Evolutionary conservation across 2,329 filamentous ascomycete species (phyloP).

Genomic region (Talaromyces sp.): DNA sequence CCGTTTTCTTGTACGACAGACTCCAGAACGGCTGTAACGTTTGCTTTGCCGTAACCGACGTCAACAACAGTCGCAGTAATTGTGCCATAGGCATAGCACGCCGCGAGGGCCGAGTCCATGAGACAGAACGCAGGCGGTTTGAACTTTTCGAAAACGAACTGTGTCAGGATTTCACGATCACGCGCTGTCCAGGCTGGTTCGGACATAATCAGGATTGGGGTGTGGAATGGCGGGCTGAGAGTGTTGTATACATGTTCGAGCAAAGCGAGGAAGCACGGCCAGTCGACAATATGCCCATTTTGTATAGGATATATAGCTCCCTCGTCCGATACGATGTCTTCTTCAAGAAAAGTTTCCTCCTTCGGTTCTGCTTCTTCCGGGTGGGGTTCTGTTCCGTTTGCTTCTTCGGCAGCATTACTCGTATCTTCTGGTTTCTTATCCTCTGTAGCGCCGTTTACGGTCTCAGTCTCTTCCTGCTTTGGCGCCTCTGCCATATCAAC

Average conservation of each 20-base stretch:
- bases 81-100: slow-evolving; percentile 75
- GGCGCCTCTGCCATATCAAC: slow-evolving; percentile 47
- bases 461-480: slow-evolving; percentile 12
- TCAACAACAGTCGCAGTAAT: slow-evolving; percentile 82
- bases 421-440: neutral
- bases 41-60: slow-evolving; percentile 86
- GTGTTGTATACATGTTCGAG: slow-evolving; percentile 87
- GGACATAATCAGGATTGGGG: slow-evolving; percentile 83
- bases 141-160: slow-evolving; percentile 96
- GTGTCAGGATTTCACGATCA: slow-evolving; percentile 81
- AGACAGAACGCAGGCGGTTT: slow-evolving; percentile 88
- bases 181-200: slow-evolving; percentile 87
- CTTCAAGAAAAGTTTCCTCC: slow-evolving; percentile 67
- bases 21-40: slow-evolving; percentile 85
- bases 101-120: slow-evolving; percentile 82
- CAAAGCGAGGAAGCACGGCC: slow-evolving; percentile 89
- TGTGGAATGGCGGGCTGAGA: slow-evolving; percentile 88
- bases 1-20: slow-evolving; percentile 69
- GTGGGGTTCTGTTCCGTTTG: slow-evolving; percentile 1
- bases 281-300: slow-evolving; percentile 80
- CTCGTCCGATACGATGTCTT: slow-evolving; percentile 82
- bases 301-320: slow-evolving; percentile 83
- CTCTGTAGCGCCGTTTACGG: neutral
- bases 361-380: slow-evolving; percentile 26
- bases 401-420: slow-evolving; percentile 1